Percentiles rank a stretch among this genome's conserved stretches.
Conservation (phyloP, 176 grass and related monocot species). For the Bothriochloa decipiens region DNA sequence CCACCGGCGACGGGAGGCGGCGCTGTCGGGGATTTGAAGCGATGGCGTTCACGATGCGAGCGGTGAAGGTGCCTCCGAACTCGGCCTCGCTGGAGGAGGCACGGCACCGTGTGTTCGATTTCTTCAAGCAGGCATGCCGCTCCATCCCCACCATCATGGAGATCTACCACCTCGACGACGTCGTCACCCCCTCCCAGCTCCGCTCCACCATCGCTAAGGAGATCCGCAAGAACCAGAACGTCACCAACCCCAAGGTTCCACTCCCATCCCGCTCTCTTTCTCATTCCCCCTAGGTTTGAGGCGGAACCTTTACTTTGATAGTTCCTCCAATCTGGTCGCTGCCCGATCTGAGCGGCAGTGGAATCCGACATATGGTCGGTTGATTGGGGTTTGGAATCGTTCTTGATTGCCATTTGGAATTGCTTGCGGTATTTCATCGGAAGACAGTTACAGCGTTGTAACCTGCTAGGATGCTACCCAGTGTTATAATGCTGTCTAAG, state of each 20-base stretch:
- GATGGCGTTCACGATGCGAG: slow-evolving; percentile 76
- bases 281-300: neutral
- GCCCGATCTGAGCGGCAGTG: neutral
- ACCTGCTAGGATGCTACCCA: neutral
- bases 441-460: neutral
- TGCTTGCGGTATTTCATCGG: neutral
- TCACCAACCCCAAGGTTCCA: slow-evolving; percentile 80
- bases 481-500: neutral
- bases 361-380: neutral
- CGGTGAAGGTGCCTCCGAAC: slow-evolving; percentile 81
- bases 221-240: slow-evolving; percentile 72
- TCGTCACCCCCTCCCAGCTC: slow-evolving; percentile 81
- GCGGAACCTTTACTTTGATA: neutral
- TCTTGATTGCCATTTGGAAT: neutral
- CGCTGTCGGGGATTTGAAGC: neutral
- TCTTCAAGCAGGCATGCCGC: slow-evolving; percentile 92
- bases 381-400: neutral
- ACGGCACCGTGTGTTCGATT: slow-evolving; percentile 72
- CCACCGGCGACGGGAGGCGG: slow-evolving; percentile 9
- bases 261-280: neutral
- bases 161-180: slow-evolving; percentile 89
- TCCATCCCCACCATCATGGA: slow-evolving; percentile 82
- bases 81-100: slow-evolving; percentile 81
- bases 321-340: neutral
- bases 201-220: slow-evolving; percentile 70